These are phyloP conservation scores for Backusella sp. DNA, from an alignment of 192 early-diverging fungal species.

Conservation along the genomic window DNA sequence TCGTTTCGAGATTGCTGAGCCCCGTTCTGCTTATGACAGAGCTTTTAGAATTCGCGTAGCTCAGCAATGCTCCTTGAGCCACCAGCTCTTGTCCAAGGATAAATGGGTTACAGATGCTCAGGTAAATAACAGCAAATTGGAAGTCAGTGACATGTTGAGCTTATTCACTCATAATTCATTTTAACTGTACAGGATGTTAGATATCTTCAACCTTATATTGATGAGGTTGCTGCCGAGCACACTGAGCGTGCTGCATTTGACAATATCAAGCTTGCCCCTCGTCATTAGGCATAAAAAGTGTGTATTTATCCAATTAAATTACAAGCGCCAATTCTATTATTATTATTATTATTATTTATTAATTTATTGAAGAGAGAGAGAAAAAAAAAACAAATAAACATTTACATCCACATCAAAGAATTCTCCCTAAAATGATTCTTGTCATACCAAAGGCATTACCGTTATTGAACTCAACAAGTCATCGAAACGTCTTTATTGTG, in stretches of 20 bases:
- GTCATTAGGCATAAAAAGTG: not conserved
- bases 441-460: no score
- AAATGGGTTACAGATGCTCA: slow-evolving; percentile 79
- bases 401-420: no score
- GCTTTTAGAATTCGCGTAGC: slow-evolving; percentile 80
- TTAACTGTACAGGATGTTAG: slow-evolving; percentile 62
- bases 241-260: slow-evolving; percentile 76
- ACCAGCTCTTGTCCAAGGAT: slow-evolving; percentile 64
- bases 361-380: no score
- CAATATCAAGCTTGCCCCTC: slow-evolving; percentile 40
- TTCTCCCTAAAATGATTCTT: no score
- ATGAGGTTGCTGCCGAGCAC: slow-evolving; percentile 77
- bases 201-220: slow-evolving; percentile 82
- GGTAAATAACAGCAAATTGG: slow-evolving; percentile 38
- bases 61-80: slow-evolving; percentile 69
- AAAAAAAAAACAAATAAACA: no score
- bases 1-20: slow-evolving; percentile 62
- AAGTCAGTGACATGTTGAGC: no score
- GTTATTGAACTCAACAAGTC: no score
- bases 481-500: no score
- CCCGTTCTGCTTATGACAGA: slow-evolving; percentile 63
- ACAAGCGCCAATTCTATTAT: no score
- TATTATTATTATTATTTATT: no score
- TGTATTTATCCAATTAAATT: no score
- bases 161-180: slow-evolving; percentile 12